Conservation (phyloP, 176 grass and related monocot species). For the Triticum timopheevii region DNA sequence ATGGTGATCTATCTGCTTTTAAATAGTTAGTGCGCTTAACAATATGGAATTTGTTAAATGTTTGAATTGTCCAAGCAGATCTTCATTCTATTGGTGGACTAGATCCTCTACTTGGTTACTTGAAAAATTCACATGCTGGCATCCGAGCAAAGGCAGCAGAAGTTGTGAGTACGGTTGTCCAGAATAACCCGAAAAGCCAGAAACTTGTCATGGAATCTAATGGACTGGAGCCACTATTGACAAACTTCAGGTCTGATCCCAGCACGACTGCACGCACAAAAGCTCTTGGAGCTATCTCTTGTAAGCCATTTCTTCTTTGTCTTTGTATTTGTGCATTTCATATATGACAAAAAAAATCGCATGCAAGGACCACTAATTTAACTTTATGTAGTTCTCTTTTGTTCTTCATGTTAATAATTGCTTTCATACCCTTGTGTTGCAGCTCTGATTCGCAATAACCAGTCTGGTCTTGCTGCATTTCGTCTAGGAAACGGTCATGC, state of each 20-base stretch:
- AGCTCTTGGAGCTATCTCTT: conserved; percentile 92
- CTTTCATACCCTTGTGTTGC: conserved; percentile 2
- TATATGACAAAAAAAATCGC: not conserved
- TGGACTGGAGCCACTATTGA: conserved; percentile 76
- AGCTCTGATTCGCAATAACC: conserved; percentile 87
- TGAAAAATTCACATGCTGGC: conserved; percentile 75
- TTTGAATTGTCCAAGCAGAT: conserved; percentile 49
- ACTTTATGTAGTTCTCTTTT: not conserved
- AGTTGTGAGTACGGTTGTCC: conserved; percentile 78
- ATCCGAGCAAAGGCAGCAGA: conserved; percentile 94
- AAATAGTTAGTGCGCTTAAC: not conserved
- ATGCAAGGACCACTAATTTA: not conserved
- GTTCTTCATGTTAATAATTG: conserved; percentile 2
- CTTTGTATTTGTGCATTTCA: not conserved
- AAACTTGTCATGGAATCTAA: conserved; percentile 83
- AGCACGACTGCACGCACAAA: conserved; percentile 72
- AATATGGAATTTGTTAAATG: not conserved
- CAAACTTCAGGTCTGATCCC: conserved; percentile 80
- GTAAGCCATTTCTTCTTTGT: conserved; percentile 36
- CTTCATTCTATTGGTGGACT: conserved; percentile 83
- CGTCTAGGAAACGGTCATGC: conserved; percentile 88
- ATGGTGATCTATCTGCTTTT: not conserved
- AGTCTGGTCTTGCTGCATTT: conserved; percentile 76
- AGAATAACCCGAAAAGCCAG: conserved; percentile 89
- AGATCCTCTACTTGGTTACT: conserved; percentile 76